Conservation (phyloP, 1,284 basidiomycete genomes). For the Apiotrichum sp. region DNA sequence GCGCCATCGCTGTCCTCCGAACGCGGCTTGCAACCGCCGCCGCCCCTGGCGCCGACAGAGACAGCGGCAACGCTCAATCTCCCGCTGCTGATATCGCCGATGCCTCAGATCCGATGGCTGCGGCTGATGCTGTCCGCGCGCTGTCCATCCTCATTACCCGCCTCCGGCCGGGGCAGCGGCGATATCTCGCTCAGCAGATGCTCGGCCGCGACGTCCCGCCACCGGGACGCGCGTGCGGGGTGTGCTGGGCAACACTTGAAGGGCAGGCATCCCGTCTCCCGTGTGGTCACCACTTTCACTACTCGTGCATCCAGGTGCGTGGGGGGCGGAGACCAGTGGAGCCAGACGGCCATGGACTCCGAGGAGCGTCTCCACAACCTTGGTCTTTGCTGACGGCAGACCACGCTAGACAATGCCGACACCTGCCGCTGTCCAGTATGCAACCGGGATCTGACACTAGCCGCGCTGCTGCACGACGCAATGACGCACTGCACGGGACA, state of each 20-base stretch:
- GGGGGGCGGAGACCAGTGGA: too few species aligned
- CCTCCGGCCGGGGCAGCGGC: neutral
- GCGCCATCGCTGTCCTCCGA: neutral
- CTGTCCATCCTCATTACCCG: neutral
- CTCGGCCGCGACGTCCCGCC: neutral
- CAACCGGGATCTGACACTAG: neutral
- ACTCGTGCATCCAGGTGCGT: neutral
- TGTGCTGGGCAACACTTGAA: neutral
- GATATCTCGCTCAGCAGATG: slow-evolving; percentile 2
- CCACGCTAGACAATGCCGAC: neutral
- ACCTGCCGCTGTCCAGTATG: neutral
- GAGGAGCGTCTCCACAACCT: neutral
- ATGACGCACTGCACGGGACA: neutral
- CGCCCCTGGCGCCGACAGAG: too few species aligned
- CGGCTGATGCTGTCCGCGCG: neutral
- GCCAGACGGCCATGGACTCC: too few species aligned
- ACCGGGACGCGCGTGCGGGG: neutral
- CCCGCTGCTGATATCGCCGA: too few species aligned
- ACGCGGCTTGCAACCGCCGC: neutral
- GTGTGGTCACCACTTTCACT: neutral
- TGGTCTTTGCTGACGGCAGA: neutral
- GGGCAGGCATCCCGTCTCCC: neutral
- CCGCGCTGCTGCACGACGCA: neutral
- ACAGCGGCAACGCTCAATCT: too few species aligned
- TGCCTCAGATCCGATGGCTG: too few species aligned